Percentiles rank a stretch among this genome's conserved stretches.
Evolutionary conservation across 345 rosid genomes (phyloP).

Genomic region (Nasturtium officinale): DNA sequence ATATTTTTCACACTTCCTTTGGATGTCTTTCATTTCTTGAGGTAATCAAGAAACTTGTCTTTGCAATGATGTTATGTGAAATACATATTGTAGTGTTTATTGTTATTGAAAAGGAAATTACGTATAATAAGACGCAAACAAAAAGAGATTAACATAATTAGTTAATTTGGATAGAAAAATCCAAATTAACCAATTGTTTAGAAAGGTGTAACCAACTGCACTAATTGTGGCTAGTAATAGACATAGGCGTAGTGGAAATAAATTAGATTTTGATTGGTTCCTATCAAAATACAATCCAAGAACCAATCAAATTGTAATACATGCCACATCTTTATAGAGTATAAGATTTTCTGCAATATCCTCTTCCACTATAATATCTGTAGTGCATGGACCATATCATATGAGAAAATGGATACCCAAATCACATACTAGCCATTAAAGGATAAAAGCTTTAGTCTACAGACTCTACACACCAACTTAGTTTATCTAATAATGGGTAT

Average conservation of each 20-base stretch:
- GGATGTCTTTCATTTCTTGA: conserved; percentile 64
- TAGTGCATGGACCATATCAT: conserved; percentile 39
- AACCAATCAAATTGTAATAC: conserved; percentile 12
- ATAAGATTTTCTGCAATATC: conserved; percentile 20
- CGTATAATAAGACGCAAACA: no score
- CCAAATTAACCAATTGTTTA: conserved; percentile 9
- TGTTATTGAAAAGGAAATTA: no score
- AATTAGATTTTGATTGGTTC: conserved; percentile 23
- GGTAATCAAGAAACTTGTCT: conserved; percentile 51
- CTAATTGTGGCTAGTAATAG: conserved; percentile 27
- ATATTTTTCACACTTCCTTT: conserved; percentile 81
- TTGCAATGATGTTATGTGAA: not conserved
- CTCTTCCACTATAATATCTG: conserved; percentile 32
- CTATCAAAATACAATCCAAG: conserved; percentile 27
- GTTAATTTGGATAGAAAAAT: conserved; percentile 3
- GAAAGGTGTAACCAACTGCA: conserved; percentile 24
- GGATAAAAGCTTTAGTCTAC: conserved; percentile 13
- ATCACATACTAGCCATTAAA: conserved; percentile 28
- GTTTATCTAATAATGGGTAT: conserved; percentile 15
- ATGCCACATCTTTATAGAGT: conserved; percentile 27
- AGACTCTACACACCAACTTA: conserved; percentile 27
- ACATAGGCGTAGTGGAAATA: conserved; percentile 26
- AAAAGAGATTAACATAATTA: no score
- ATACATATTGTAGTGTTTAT: no score
- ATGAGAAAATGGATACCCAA: conserved; percentile 34